Evolutionary conservation across 2,329 filamentous ascomycete genomes (phyloP), one percentile per base, ranked within the genome.

Genomic region (Mycosphaerella sp.): DNA sequence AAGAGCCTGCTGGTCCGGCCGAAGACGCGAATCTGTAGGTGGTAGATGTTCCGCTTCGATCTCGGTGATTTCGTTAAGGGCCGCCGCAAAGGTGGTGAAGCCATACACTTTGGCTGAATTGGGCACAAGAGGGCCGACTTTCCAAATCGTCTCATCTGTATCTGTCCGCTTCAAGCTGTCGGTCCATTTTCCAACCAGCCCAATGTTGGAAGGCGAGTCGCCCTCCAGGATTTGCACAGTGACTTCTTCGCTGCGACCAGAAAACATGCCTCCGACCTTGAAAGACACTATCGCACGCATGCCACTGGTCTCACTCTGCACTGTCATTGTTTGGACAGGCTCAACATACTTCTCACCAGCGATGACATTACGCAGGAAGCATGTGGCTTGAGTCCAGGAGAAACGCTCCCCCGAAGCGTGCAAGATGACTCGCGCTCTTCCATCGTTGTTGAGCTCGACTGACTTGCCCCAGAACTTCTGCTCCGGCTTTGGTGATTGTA

Each of bases 391-490:
- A 41, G 80, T 85, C 89, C 89, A 98, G 61, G 84, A 90, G 72
- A 91, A 98, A 54, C 82, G 79, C 66, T 97, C 91, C 1, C 75
- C 79, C 2, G 58, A 50, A 6, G 79, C 78, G 65, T 93, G 84
- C 25, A 98, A 73, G 35, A 84, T 81, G 35, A 96, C 76, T 43
- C 90, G 81, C 3, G 89, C 84, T 21, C 88, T 86, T 2, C 93
- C 93, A 49, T 96, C 91, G 0, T 89, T 97, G 54, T 87, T 93
- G 56, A 98, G 82, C 70, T 98, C 93, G 2, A 89, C 89, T 49
- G 86, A 91, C 74, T 97, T 97, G 50, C 93, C 93, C 93, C 93
- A 97, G 73, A 98, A 98, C 67, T 97, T 97, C 66, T 98, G 91
- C 17, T 86, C 85, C 0, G 93, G 93, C 50, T 86, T 84, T 0